Conservation (phyloP, 768 basidiomycete genomes). For the Russula olivacea region DNA sequence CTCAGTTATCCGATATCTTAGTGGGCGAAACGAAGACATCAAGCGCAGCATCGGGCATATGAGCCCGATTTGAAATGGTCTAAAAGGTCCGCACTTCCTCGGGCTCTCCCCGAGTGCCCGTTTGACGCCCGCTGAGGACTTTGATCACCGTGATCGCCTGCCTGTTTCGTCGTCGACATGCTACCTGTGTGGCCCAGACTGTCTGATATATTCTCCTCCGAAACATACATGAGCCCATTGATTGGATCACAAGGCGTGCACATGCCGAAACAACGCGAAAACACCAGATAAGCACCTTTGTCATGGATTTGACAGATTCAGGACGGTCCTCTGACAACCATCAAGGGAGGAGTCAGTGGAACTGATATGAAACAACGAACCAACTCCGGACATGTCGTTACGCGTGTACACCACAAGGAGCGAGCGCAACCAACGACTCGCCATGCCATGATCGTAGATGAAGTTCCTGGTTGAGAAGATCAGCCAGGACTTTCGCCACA, state of each 20-base stretch:
- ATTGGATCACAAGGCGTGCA: background rate
- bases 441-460: background rate
- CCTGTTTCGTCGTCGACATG: background rate
- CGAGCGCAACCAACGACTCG: background rate
- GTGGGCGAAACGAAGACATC: background rate
- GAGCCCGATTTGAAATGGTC: background rate
- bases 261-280: background rate
- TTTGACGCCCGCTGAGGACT: conserved; percentile 3
- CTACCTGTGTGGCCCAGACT: background rate
- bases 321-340: no score
- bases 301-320: background rate
- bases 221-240: background rate
- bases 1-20: background rate
- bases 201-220: background rate
- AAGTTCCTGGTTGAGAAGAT: no score
- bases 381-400: background rate
- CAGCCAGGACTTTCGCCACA: background rate
- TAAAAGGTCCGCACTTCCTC: background rate
- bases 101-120: background rate
- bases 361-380: background rate
- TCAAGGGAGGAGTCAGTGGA: background rate
- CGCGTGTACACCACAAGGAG: background rate
- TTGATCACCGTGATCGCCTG: background rate
- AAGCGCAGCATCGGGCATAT: background rate
- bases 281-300: background rate